A percentile compares a stretch with the other conserved stretches of the same genome.
phyloP scores from a whole-genome alignment of 148 eudicot genomes.

The Rhododendron williamsianum region DNA sequence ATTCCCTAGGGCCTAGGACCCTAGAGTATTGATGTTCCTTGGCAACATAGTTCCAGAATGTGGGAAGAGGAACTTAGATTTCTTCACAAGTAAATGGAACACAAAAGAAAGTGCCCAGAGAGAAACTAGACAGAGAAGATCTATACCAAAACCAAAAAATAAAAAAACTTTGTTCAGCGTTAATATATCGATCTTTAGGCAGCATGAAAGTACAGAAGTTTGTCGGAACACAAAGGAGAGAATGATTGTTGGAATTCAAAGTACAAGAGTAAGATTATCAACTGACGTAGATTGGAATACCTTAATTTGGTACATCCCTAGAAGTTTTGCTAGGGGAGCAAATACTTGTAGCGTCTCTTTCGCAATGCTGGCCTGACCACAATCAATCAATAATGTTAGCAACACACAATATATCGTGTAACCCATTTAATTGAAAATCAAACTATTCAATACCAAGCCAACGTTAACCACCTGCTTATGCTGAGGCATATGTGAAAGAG shows the following conservation, averaged over 20 bases:
- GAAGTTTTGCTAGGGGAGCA: conserved; percentile 94
- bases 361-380: conserved; percentile 83
- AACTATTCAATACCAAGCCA: not conserved
- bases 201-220: not conserved
- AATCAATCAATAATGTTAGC: conserved; percentile 17
- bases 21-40: not conserved
- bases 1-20: not conserved
- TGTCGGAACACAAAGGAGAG: not conserved
- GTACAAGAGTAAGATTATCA: not conserved
- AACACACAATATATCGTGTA: not conserved
- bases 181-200: not conserved
- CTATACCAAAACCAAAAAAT: not conserved
- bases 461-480: conserved; percentile 73
- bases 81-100: not conserved
- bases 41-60: not conserved
- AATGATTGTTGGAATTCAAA: conserved; percentile 3
- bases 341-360: conserved; percentile 93
- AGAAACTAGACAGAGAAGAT: not conserved
- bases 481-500: conserved; percentile 94
- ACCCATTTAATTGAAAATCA: not conserved
- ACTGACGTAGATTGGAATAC: conserved; percentile 27
- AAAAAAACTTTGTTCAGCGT: not conserved
- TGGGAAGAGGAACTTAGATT: not conserved
- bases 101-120: not conserved
- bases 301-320: conserved; percentile 98